Percentiles rank a stretch among this genome's conserved stretches.
These are phyloP conservation scores for Apiospora sp. DNA, from an alignment of 2,329 filamentous ascomycete species.

Conservation along the genomic window DNA sequence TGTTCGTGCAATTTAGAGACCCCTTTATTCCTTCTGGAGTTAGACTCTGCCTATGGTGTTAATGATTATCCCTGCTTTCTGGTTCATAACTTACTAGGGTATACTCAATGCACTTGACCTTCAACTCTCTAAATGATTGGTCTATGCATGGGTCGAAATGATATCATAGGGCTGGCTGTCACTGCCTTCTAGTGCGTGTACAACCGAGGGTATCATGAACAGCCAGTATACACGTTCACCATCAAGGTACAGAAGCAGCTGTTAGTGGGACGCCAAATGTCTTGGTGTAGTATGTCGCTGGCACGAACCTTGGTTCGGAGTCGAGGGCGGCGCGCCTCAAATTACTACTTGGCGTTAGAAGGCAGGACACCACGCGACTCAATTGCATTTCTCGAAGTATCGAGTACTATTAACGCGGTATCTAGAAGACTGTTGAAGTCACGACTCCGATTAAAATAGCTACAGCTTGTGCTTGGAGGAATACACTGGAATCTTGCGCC, in stretches of 20 bases:
- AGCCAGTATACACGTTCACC: neutral
- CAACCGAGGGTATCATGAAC: neutral
- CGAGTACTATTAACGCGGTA: too few relatives aligned
- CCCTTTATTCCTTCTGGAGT: too few relatives aligned
- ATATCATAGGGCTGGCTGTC: neutral
- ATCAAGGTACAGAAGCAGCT: neutral
- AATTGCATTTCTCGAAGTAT: neutral
- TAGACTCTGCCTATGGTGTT: too few relatives aligned
- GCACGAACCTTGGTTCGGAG: too few relatives aligned
- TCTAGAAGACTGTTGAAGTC: neutral
- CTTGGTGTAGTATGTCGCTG: neutral
- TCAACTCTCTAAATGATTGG: neutral
- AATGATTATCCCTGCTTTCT: neutral
- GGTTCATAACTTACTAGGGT: neutral
- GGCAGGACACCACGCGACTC: neutral
- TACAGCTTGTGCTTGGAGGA: neutral
- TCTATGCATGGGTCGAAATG: neutral
- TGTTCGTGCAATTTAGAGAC: neutral
- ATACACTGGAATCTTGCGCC: too few relatives aligned
- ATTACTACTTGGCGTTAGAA: too few relatives aligned
- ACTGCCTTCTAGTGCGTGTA: neutral
- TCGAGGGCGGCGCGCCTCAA: too few relatives aligned
- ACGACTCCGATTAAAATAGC: too few relatives aligned
- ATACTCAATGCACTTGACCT: neutral
- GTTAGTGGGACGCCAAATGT: neutral